A percentile compares a stretch with the other conserved stretches of the same genome.
These are phyloP conservation scores for Sugiyamaella americana DNA, from an alignment of 805 yeast species.

Conservation along the genomic window DNA sequence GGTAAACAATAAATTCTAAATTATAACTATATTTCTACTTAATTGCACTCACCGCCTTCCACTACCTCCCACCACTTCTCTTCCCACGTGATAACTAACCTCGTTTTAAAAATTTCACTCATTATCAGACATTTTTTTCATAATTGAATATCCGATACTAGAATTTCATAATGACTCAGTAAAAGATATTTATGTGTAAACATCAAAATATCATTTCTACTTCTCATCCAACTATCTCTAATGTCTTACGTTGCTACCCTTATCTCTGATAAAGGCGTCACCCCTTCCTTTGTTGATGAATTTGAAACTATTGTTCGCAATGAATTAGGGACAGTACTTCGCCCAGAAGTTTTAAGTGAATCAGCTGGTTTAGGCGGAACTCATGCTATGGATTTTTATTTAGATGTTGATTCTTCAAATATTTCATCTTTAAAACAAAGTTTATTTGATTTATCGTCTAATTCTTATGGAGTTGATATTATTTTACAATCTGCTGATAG, in stretches of 20 bases:
- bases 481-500: constrained; percentile 36
- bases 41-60: too few species aligned
- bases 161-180: too few species aligned
- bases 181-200: too few species aligned
- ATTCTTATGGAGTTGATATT: constrained; percentile 35
- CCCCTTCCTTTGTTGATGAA: constrained; percentile 6
- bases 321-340: constrained; percentile 16
- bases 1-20: too few species aligned
- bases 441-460: constrained; percentile 24
- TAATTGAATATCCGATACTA: too few species aligned
- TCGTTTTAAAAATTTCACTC: too few species aligned
- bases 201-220: too few species aligned
- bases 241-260: constrained; percentile 19
- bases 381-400: constrained; percentile 38
- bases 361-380: constrained; percentile 13
- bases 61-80: too few species aligned
- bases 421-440: constrained; percentile 15
- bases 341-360: constrained; percentile 14
- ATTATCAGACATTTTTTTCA: too few species aligned
- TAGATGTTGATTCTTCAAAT: constrained; percentile 19
- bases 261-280: constrained; percentile 6
- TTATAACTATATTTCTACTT: too few species aligned
- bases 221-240: too few species aligned
- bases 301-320: constrained; percentile 17
- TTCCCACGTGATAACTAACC: too few species aligned